Base-by-base conservation (phyloP, 2,329 filamentous ascomycete genomes). In the Cladobotryum protrusum region DNA sequence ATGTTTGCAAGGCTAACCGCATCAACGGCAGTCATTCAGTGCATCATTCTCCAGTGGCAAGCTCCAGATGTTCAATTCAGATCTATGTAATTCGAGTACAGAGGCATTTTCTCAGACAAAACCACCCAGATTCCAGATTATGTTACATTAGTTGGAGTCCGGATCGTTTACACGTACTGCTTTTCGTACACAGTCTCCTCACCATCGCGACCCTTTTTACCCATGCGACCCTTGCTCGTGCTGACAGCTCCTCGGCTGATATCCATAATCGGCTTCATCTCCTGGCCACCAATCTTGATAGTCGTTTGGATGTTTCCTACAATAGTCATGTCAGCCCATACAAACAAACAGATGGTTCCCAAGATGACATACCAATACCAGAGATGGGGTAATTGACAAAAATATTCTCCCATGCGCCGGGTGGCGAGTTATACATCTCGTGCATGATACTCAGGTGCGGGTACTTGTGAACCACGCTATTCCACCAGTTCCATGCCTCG, bases 401-500 rank as follows among this genome's bases (percentile, higher is more conserved):
- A 36, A 78, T 66, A 9, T 63, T 71, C 67, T 78, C 75, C 63
- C 71, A 77, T 14, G 64, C 59, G 4, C 68, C 65, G 12, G 57
- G 57, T 2, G 64, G 65, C 2, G 67, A 65, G 29, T 66, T 61
- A 54, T 75, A 77, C 2, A 69, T 61, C 63, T 78, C 76, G 55
- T 79, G 76, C 53, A 66, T 76, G 54, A 77, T 75, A 5, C 65
- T 64, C 18, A 78, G 49, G 54, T 74, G 64, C 18, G 59, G 57
- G 42, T 66, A 49, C 8, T 66, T 50, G 39, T 59, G 61, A 43
- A 58, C 61, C 47, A 69, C 67, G 61, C 9, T 49, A 20, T 49
- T 52, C 50, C 69, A 78, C 72, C 72, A 78, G 39, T 71, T 65
- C 74, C 72, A 75, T 1, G 56, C 70, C 15, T 67, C 60, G 14